Evolutionary conservation across 306 rosid genomes (phyloP).

Genomic region (Sicyos baderoa): DNA sequence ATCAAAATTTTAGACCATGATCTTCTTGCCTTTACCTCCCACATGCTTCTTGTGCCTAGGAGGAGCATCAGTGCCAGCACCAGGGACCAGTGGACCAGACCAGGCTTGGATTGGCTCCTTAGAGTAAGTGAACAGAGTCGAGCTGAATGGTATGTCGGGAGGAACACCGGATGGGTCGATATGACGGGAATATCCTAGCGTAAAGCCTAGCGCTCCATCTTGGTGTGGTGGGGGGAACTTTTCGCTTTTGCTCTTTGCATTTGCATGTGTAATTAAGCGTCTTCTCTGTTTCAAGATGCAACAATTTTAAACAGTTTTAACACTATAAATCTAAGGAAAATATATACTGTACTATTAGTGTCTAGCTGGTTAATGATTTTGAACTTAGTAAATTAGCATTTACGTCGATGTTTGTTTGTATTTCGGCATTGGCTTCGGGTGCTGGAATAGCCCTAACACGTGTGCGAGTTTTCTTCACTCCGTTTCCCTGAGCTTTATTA

Average conservation of each 20-base stretch:
- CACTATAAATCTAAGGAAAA: neutral
- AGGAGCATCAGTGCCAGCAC: constrained; percentile 32
- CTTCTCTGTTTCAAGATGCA: constrained; percentile 46
- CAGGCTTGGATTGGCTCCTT: constrained; percentile 57
- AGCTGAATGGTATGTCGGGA: constrained; percentile 35
- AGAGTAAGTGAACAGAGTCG: constrained; percentile 39
- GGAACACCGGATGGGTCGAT: constrained; percentile 53
- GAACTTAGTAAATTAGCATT: constrained; percentile 10
- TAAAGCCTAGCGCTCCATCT: constrained; percentile 58
- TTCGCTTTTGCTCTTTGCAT: constrained; percentile 78
- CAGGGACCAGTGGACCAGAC: constrained; percentile 64
- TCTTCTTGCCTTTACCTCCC: constrained; percentile 18
- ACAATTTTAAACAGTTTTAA: constrained; percentile 18
- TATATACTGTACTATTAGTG: neutral
- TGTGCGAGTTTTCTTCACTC: constrained; percentile 42
- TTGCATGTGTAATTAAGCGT: constrained; percentile 53
- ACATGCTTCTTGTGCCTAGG: constrained; percentile 17
- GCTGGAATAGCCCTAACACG: constrained; percentile 52
- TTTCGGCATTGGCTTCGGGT: constrained; percentile 74
- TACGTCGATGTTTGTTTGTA: constrained; percentile 62
- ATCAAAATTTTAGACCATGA: constrained; percentile 17
- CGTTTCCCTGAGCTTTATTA: constrained; percentile 52
- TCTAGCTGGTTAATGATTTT: neutral
- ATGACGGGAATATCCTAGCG: constrained; percentile 54
- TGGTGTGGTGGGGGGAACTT: constrained; percentile 78